phyloP scores from a whole-genome alignment of 352 stramenopile species.

The Lagenidium giganteum region DNA sequence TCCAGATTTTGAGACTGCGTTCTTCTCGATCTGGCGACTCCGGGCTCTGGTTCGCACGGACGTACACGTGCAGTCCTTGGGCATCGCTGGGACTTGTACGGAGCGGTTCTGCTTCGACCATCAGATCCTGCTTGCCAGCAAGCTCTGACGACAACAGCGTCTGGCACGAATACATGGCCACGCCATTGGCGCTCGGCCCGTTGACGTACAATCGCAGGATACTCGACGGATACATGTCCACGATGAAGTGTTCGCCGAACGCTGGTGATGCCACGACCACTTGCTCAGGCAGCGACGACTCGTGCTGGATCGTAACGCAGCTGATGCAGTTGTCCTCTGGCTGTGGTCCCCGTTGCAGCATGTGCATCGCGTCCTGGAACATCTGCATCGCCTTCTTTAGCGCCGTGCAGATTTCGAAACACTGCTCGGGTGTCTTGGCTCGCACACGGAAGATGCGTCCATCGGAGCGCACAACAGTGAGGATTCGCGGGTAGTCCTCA shows the following conservation, averaged over 20 bases:
- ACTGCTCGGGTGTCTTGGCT: slow-evolving; percentile 59
- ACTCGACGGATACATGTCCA: slow-evolving; percentile 66
- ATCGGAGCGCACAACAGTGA: slow-evolving; percentile 70
- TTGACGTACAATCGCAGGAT: slow-evolving; percentile 73
- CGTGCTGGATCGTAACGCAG: slow-evolving; percentile 71
- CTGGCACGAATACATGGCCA: slow-evolving; percentile 47
- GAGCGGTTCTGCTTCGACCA: slow-evolving; percentile 40
- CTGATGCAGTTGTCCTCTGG: slow-evolving; percentile 67
- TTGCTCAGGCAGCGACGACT: slow-evolving; percentile 54
- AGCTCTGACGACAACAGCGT: slow-evolving; percentile 22
- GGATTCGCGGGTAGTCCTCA: slow-evolving; percentile 60
- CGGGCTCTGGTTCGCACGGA: slow-evolving; percentile 30
- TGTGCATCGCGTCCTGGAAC: slow-evolving; percentile 73
- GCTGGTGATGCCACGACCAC: slow-evolving; percentile 43
- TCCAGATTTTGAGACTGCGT: too few species aligned
- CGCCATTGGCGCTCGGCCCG: slow-evolving; percentile 48
- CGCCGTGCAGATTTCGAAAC: slow-evolving; percentile 41
- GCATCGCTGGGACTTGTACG: background rate
- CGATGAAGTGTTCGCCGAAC: slow-evolving; percentile 39
- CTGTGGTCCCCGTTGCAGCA: slow-evolving; percentile 52
- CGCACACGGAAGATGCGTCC: slow-evolving; percentile 68
- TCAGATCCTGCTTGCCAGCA: slow-evolving; percentile 9
- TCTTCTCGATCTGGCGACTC: too few species aligned
- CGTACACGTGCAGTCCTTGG: slow-evolving; percentile 38
- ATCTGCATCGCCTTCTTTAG: slow-evolving; percentile 51